phyloP scores from a whole-genome alignment of 345 rosid genomes.

The Eucalyptus albens region DNA sequence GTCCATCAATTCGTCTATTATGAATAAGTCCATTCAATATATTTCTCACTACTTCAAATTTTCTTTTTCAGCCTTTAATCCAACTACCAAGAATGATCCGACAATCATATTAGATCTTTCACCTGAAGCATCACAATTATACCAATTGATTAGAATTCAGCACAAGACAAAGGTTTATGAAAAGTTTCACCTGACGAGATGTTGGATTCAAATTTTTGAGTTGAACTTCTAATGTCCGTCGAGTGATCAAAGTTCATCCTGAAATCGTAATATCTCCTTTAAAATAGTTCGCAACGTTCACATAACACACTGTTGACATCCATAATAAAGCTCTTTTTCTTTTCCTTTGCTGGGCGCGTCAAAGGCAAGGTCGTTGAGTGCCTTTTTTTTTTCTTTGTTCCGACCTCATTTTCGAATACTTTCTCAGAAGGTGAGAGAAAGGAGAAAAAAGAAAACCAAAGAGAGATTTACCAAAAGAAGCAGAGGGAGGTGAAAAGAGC shows the following conservation, averaged over 20 bases:
- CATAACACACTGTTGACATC: not conserved
- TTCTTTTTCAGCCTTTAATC: not conserved
- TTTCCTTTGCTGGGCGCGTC: not conserved
- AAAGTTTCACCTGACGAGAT: not conserved
- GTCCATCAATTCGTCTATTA: not conserved
- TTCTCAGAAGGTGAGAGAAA: not conserved
- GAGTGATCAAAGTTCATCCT: not conserved
- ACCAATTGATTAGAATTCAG: not conserved
- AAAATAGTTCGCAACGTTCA: not conserved
- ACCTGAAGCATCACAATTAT: not conserved
- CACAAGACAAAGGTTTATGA: not conserved
- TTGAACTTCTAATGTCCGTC: not conserved
- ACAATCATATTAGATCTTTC: not conserved
- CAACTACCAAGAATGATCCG: not conserved
- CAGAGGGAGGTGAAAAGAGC: not conserved
- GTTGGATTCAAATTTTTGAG: not conserved
- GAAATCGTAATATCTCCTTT: not conserved
- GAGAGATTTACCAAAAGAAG: not conserved
- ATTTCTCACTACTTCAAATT: not conserved
- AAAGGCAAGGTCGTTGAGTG: not conserved
- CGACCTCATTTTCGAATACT: not conserved
- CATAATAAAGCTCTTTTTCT: not conserved
- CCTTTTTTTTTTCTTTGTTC: not conserved
- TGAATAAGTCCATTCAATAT: not conserved
- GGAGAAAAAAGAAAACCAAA: not conserved